Evolutionary conservation across 2,329 filamentous ascomycete species (phyloP), one percentile per base, ranked within the genome.

Genomic region (Penicillium sp.): DNA sequence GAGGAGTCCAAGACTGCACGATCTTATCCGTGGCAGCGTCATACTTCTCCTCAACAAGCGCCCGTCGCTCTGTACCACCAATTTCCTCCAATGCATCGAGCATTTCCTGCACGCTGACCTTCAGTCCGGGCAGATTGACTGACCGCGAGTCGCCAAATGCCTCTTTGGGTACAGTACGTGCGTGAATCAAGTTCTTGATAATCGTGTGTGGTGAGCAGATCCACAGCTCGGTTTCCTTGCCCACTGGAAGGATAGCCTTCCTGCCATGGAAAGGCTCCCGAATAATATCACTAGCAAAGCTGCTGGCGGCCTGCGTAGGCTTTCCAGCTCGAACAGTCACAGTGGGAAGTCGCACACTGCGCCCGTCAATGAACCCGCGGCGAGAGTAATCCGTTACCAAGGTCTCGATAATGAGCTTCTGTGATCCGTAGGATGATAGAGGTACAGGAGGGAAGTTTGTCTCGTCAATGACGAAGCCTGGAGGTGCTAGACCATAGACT

Each of bases 31-130:
- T 76, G 26, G 76, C 81, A 33, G 80, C 79, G 66, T 86, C 81
- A 60, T 80, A 81, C 73, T 82, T 82, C 72, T 88, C 85, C 67
- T 76, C 80, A 19, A 88, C 74, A 14, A 84, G 74, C 57, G 74
- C 74, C 67, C 87, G 69, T 70, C 79, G 82, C 54, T 87, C 83
- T 72, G 81, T 77, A 0, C 86, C 86, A 10, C 83, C 86, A 48
- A 85, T 78, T 66, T 79, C 80, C 54, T 79, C 82, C 65, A 88
- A 71, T 28, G 83, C 84, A 70, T 87, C 84, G 76, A 87, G 78
- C 76, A 88, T 81, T 68, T 87, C 82, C 73, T 86, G 82, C n/a
- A 86, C 78, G 37, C 80, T 85, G 3, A 85, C 82, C 46, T 82
- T 80, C 58, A 86, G 71, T 63, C 85, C 85, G 0, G 85, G 85